phyloP scores from a whole-genome alignment of 108 stramenopile species.

The Epithemia pelagica region DNA sequence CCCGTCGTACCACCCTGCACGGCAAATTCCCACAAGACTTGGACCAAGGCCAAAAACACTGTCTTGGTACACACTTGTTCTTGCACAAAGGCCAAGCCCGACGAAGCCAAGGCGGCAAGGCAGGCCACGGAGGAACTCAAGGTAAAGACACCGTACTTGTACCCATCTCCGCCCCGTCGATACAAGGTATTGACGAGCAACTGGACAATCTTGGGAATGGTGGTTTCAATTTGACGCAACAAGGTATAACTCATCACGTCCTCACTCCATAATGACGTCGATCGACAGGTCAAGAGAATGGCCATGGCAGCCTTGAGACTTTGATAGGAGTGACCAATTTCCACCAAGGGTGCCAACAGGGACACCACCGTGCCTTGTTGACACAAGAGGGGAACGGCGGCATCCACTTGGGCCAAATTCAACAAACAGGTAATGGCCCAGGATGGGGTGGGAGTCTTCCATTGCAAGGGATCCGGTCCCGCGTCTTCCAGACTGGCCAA shows the following conservation, averaged over 20 bases:
- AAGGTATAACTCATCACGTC: constrained; percentile 84
- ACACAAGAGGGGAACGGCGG: constrained; percentile 72
- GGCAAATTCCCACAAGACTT: constrained; percentile 76
- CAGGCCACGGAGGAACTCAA: constrained; percentile 82
- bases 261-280: constrained; percentile 43
- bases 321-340: constrained; percentile 79
- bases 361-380: constrained; percentile 84
- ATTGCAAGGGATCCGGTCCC: constrained; percentile 85
- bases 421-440: constrained; percentile 88
- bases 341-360: constrained; percentile 73
- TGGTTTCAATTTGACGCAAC: constrained; percentile 83
- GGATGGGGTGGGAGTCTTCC: constrained; percentile 86
- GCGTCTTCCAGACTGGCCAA: constrained; percentile 86
- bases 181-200: constrained; percentile 83
- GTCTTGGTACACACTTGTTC: constrained; percentile 78
- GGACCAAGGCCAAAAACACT: constrained; percentile 75
- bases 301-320: constrained; percentile 91
- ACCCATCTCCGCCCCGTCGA: constrained; percentile 81
- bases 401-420: constrained; percentile 88
- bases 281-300: constrained; percentile 81
- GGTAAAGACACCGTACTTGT: constrained; percentile 90
- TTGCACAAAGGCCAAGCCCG: constrained; percentile 87
- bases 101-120: constrained; percentile 72
- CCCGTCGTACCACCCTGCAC: constrained; percentile 83
- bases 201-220: constrained; percentile 82